phyloP scores from a whole-genome alignment of 2,329 filamentous ascomycete species.

The Trichoderma atrobrunneum region DNA sequence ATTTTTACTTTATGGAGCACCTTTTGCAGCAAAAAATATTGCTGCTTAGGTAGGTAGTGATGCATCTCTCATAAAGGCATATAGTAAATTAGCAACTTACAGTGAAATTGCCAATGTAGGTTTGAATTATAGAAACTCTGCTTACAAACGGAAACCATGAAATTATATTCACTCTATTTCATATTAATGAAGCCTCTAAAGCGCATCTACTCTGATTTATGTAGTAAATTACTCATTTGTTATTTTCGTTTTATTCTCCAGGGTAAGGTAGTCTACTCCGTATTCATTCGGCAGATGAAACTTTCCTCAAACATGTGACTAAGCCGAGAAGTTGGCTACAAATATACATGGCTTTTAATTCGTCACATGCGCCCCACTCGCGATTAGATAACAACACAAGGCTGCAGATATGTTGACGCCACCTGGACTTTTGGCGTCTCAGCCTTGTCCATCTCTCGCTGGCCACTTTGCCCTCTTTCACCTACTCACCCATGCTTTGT shows the following conservation, averaged over 20 bases:
- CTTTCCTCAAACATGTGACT: not conserved
- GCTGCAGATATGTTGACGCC: slow-evolving; percentile 6
- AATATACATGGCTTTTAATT: not conserved
- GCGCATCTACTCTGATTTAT: not conserved
- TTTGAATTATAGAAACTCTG: too few species aligned
- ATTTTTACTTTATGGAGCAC: too few species aligned
- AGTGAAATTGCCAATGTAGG: too few species aligned
- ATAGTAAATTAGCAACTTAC: too few species aligned
- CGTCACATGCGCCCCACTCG: not conserved
- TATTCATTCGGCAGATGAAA: not conserved
- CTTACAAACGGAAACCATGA: too few species aligned
- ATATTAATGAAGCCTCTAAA: not conserved
- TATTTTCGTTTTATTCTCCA: not conserved
- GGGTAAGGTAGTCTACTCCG: not conserved
- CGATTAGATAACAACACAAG: not conserved
- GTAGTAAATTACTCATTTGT: not conserved
- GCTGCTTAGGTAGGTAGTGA: too few species aligned
- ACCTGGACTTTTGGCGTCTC: not conserved
- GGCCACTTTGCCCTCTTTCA: slow-evolving; percentile 10
- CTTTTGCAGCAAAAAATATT: too few species aligned
- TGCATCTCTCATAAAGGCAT: too few species aligned
- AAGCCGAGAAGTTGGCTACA: not conserved
- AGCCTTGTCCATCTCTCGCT: not conserved
- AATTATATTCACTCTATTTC: too few species aligned
- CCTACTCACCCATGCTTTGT: not conserved